These are phyloP conservation scores for Emmonsia crescens DNA, from an alignment of 2,329 filamentous ascomycete species.

Conservation along the genomic window DNA sequence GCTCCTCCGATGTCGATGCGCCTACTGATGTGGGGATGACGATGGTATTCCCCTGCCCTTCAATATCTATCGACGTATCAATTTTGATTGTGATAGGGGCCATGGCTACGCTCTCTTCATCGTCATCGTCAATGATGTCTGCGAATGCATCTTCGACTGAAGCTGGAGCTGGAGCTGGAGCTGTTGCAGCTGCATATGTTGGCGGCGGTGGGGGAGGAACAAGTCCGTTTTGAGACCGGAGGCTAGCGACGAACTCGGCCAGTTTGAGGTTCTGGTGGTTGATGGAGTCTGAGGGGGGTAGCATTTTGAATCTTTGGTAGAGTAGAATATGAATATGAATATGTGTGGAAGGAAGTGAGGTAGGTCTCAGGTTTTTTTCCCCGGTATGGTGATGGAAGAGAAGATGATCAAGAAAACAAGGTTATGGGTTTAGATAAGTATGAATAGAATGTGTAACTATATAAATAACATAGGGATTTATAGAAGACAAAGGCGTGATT, in stretches of 20 bases:
- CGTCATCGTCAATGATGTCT: conserved; percentile 9
- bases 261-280: conserved; percentile 21
- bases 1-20: not conserved
- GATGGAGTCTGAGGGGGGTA: conserved; percentile 21
- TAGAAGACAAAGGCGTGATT: not conserved
- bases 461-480: not conserved
- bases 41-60: conserved; percentile 25
- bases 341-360: not conserved
- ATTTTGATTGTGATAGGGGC: conserved; percentile 23
- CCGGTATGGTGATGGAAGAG: not conserved
- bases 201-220: conserved; percentile 14
- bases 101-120: conserved; percentile 12
- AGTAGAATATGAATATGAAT: not conserved
- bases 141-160: not conserved
- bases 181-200: conserved; percentile 14
- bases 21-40: conserved; percentile 14
- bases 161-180: not conserved
- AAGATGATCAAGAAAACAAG: not conserved
- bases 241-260: conserved; percentile 15
- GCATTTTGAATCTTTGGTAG: conserved; percentile 13
- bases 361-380: not conserved
- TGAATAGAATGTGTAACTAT: not conserved
- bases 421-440: not conserved
- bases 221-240: conserved; percentile 8
- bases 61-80: conserved; percentile 25